phyloP scores from a whole-genome alignment of 768 basidiomycete genomes.

The Naganishia antarctica region DNA sequence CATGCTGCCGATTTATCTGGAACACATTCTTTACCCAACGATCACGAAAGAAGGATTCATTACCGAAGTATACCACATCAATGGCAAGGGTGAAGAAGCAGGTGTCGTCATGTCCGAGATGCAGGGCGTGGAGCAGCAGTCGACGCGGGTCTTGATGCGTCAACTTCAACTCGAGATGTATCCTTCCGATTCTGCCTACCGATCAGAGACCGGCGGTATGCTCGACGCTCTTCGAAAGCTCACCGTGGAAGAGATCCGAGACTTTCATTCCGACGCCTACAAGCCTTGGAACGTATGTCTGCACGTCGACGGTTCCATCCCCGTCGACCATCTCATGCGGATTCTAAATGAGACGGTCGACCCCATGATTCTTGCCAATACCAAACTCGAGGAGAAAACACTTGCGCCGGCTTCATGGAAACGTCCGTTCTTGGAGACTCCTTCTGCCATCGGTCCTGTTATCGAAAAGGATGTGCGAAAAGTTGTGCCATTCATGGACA shows the following conservation, averaged over 20 bases:
- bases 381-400: not conserved
- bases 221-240: slow-evolving; percentile 85
- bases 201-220: slow-evolving; percentile 93
- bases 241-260: slow-evolving; percentile 80
- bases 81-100: slow-evolving; percentile 80
- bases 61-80: slow-evolving; percentile 84
- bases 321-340: slow-evolving; percentile 68
- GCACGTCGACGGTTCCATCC: slow-evolving; percentile 80
- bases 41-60: slow-evolving; percentile 78
- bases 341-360: slow-evolving; percentile 80
- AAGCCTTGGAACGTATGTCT: slow-evolving; percentile 84
- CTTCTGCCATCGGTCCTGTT: slow-evolving; percentile 56
- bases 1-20: slow-evolving; percentile 65
- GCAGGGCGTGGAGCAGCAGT: slow-evolving; percentile 63
- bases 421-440: slow-evolving; percentile 85
- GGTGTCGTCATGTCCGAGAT: slow-evolving; percentile 77
- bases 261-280: slow-evolving; percentile 84
- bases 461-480: slow-evolving; percentile 56
- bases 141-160: slow-evolving; percentile 2
- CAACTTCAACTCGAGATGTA: slow-evolving; percentile 78
- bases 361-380: slow-evolving; percentile 61
- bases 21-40: slow-evolving; percentile 95
- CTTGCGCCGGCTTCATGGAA: slow-evolving; percentile 73
- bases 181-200: slow-evolving; percentile 75
- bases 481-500: slow-evolving; percentile 86